These are phyloP conservation scores for Caloboletus inedulis DNA, from an alignment of 1,284 basidiomycete species.

Conservation along the genomic window DNA sequence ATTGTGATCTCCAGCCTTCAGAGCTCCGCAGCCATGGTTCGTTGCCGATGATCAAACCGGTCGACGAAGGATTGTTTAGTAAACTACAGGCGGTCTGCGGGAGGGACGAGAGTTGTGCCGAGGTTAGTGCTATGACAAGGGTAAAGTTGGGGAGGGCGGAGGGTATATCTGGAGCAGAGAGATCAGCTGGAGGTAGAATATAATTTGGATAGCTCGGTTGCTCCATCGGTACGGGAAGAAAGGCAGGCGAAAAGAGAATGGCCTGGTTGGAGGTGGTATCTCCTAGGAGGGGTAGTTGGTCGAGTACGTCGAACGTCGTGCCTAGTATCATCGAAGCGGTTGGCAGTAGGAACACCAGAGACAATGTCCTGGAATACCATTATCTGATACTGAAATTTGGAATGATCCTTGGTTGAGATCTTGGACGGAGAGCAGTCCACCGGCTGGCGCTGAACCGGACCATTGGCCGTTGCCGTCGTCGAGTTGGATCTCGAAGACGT, in stretches of 20 bases:
- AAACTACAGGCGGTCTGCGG: constrained; percentile 61
- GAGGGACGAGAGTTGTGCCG: constrained; percentile 40
- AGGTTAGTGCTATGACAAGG: constrained; percentile 51
- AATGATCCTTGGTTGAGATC: constrained; percentile 42
- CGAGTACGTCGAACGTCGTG: constrained; percentile 44
- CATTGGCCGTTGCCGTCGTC: constrained; percentile 57
- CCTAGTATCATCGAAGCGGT: neutral
- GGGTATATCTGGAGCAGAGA: constrained; percentile 43
- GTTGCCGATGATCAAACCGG: constrained; percentile 39
- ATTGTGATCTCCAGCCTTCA: constrained; percentile 65
- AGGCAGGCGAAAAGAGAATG: constrained; percentile 72
- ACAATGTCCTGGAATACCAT: constrained; percentile 38
- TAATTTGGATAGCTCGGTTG: constrained; percentile 77
- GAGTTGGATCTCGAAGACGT: constrained; percentile 51
- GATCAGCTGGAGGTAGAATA: constrained; percentile 62
- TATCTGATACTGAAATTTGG: constrained; percentile 56
- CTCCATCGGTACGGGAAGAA: constrained; percentile 34
- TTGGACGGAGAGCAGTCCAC: constrained; percentile 51
- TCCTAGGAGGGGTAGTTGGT: constrained; percentile 57
- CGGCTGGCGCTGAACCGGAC: constrained; percentile 44
- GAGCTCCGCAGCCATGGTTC: constrained; percentile 54
- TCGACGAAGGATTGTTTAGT: constrained; percentile 34
- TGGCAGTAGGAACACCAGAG: constrained; percentile 1
- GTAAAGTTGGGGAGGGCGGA: constrained; percentile 49
- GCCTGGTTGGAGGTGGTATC: constrained; percentile 76